Evolutionary conservation across 2,329 filamentous ascomycete genomes (phyloP), one percentile per base, ranked within the genome.

Genomic region (Aspergillus fumigatus): DNA sequence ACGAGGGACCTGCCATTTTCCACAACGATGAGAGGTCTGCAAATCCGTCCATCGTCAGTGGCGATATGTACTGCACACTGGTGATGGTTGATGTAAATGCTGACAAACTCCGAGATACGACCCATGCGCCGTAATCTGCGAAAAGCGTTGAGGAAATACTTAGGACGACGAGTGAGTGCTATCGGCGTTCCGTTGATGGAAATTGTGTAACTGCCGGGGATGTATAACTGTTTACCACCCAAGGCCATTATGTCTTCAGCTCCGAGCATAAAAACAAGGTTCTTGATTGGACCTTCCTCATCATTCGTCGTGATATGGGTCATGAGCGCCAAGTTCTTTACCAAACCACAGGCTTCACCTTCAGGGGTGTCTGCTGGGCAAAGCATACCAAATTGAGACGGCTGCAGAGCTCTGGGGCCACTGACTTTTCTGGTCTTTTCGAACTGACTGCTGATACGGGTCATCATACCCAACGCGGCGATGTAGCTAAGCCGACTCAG

Each of bases 381-480:
- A 54, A 99, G 81, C 92, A 99, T 97, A 65, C 94, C 94, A 78
- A 96, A 99, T 65, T 99, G 94, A 0, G 94, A 99, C 6, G 94
- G 92, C 70, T 99, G 94, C 50, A 99, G 81, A 19, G 95, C 94
- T 83, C 94, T 88, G 67, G 95, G 94, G 63, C 95, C 95, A 70
- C 88, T 92, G 59, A 99, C 92, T 75, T 99, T 99, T 65, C 94
- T 82, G 2, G 94, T 97, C 82, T 99, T 99, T 73, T 99, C 94
- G 69, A 99, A 99, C 77, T 99, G 94, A 82, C 90, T 95, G 73
- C 89, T 94, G 68, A 99, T 97, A 73, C 94, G 84, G 14, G 94
- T 99, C 94, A 99, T 99, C 95, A 99, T 99, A 60, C 95, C 95
- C 27, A 99, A 84, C 27, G 94, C 94, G 61, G 89, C 90, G 73